Percentiles rank a stretch among this genome's conserved stretches.
These are phyloP conservation scores for Nosema muscidifuracis DNA, from an alignment of 371 early-diverging fungal species.

Conservation along the genomic window DNA sequence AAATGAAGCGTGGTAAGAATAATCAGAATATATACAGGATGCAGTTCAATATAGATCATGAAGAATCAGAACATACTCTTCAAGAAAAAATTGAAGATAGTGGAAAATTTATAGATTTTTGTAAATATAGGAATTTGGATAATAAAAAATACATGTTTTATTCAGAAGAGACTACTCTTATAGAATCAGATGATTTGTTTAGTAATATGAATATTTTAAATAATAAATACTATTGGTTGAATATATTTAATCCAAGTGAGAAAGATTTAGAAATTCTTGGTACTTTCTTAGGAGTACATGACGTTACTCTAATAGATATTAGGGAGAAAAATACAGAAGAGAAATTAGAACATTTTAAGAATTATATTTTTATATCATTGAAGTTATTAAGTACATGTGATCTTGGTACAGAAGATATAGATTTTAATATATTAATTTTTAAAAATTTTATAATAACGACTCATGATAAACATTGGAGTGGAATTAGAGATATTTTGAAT, in stretches of 20 bases:
- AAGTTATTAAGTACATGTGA: constrained; percentile 38
- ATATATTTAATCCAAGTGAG: constrained; percentile 59
- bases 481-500: constrained; percentile 58
- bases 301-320: constrained; percentile 55
- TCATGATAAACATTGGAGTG: constrained; percentile 60
- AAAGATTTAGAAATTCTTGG: constrained; percentile 46
- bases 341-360: constrained; percentile 59
- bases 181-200: constrained; percentile 47
- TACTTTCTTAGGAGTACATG: constrained; percentile 50
- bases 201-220: constrained; percentile 14
- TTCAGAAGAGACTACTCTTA: constrained; percentile 38
- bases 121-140: constrained; percentile 2
- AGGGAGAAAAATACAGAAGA: constrained; percentile 59
- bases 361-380: constrained; percentile 59
- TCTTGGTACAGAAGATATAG: constrained; percentile 44
- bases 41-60: constrained; percentile 22
- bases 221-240: constrained; percentile 55
- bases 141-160: constrained; percentile 55
- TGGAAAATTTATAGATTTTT: background rate
- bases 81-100: background rate
- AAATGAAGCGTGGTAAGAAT: constrained; percentile 56
- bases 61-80: background rate
- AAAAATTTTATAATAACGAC: constrained; percentile 60
- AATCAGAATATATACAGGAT: constrained; percentile 44
- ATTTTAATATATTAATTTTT: constrained; percentile 61